Base-by-base conservation (phyloP, 2,329 filamentous ascomycete species). In the Aspergillus fumigatiaffinis region DNA sequence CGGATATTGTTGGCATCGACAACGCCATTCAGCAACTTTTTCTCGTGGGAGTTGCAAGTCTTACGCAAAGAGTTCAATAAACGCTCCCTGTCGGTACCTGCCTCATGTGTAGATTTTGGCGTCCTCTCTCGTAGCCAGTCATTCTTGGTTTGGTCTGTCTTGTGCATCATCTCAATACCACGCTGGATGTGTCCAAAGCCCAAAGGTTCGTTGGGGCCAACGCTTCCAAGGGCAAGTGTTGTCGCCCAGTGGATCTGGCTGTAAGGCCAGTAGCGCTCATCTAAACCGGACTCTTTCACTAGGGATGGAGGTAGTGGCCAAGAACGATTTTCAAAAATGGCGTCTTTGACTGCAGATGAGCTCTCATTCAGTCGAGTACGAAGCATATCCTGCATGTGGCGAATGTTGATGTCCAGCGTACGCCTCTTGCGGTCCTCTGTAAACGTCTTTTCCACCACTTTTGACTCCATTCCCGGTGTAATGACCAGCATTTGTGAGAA, bases 1-100 rank as follows among this genome's bases (percentile, higher is more conserved):
- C 87, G 87, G 63, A 99, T 91, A 66, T 89, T 89, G 50, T 87
- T 81, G 6, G 90, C 85, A 68, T 96, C 86, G 38, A 96, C 86
- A 3, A 97, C 87, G 9, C 93, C 92, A 3, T 85, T 83, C 49
- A 96, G 79, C 7, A 99, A 81, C 64, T 87, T 88, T 72, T 91
- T 90, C 73, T 97, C 94, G 63, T 96, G 87, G 52, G 87, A 81
- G 56, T 89, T 92, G 64, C 84, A 86, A 46, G 80, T 85, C 66
- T 80, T 80, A 60, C 78, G 81, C 57, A 84, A 67, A 47, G 79
- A 76, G 26, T 78, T 78, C 20, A 85, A 71, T 14, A 77, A 68
- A 56, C 77, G 73, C 54, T 68, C 73, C 61, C 68, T 65, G 56
- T 73, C 73, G 44, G 69, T 64, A 10, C 72, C 71, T 2, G 68